Base-by-base conservation (phyloP, 2,329 filamentous ascomycete species). In the Elsinoe ampelina region DNA sequence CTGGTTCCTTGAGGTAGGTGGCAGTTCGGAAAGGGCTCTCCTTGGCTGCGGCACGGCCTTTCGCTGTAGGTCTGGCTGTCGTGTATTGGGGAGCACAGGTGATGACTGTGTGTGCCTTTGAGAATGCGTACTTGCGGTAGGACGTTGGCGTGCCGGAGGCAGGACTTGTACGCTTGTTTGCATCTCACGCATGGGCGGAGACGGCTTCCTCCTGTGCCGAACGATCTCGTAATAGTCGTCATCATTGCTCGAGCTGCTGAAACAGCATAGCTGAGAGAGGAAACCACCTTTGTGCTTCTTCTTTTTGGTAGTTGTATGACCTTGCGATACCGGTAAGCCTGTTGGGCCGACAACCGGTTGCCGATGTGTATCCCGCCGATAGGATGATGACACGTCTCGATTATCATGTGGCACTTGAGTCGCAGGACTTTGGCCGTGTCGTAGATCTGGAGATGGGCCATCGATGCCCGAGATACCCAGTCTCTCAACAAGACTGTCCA, bases 401-500 rank as follows among this genome's bases (percentile, higher is more conserved):
- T 30, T 2, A 8, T 30, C 7, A 8, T 5, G 7, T 30, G 26
- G 4, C 7, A 30, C n/a, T 30, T 42, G 22, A 51, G 35, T 12
- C 35, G 36, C 47, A 17, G 26, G 17, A 17, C 30, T 22, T 38
- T 35, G 20, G 20, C 51, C 50, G 15, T 35, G 45, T 35, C n/a
- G 45, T 13, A 17, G 2, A 50, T 35, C 19, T 17, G 13, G 7
- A 11, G 13, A 2, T n/a, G 36, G 8, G 47, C 57, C 13, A 20
- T 45, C 17, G 22, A 43, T 2, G 8, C 41, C 2, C 12, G 39
- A 34, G 6, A 61, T 39, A 2, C 89, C 89, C 3, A 96, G 74
- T 43, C 87, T 78, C 62, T 89, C 88, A 41, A 90, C 83, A 58
- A 97, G 74, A 0, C 90, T 95, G 69, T 98, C 93, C 57, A 97